A percentile compares a stretch with the other conserved stretches of the same genome.
Evolutionary conservation across 1,139 yeast species (phyloP).

Genomic region (Geotrichum citri-aurantii): DNA sequence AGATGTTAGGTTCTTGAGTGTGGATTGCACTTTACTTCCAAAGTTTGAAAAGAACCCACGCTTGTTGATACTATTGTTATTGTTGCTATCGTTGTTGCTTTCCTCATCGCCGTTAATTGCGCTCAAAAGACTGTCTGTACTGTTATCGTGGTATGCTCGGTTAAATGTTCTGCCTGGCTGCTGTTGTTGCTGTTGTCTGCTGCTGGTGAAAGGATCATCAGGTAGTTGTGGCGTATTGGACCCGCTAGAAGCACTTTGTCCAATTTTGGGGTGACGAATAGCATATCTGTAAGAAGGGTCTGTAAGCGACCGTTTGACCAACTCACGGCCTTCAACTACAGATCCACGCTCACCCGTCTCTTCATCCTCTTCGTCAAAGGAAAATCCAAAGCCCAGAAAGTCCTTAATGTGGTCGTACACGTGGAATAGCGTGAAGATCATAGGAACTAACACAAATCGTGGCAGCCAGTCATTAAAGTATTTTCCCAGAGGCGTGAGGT

Average conservation of each 20-base stretch:
- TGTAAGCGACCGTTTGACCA: conserved; percentile 34
- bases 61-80: not conserved
- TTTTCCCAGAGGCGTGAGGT: conserved; percentile 67
- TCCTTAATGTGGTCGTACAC: conserved; percentile 61
- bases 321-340: conserved; percentile 36
- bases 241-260: conserved; percentile 4
- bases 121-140: not conserved
- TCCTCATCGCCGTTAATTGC: not conserved
- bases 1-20: conserved; percentile 1
- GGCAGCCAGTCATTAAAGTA: conserved; percentile 72
- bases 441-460: conserved; percentile 62
- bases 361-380: conserved; percentile 43
- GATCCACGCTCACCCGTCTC: conserved; percentile 33
- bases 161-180: not conserved
- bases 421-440: conserved; percentile 56
- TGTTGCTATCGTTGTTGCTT: not conserved
- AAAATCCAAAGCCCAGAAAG: conserved; percentile 50
- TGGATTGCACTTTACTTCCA: conserved; percentile 9
- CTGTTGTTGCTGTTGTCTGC: conserved; percentile 6
- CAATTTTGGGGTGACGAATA: conserved; percentile 17
- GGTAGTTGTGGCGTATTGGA: conserved; percentile 9
- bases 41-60: conserved; percentile 13
- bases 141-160: not conserved
- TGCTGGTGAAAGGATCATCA: conserved; percentile 3
- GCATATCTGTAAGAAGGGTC: conserved; percentile 30